phyloP scores from a whole-genome alignment of 2,329 filamentous ascomycete genomes.

The Xylariaceae sp. region DNA sequence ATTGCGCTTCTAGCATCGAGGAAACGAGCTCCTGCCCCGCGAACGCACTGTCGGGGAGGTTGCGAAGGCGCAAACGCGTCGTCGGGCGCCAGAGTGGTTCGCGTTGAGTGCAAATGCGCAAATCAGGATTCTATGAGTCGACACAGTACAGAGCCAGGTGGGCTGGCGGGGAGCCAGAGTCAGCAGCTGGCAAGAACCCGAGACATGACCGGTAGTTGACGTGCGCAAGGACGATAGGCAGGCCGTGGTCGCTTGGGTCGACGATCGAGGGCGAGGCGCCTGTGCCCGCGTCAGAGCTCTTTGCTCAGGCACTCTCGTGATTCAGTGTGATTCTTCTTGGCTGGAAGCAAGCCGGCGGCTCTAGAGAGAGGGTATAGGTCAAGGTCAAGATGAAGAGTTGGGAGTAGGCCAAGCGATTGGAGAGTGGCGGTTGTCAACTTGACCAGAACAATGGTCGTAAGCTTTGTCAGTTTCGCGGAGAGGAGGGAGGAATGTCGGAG shows the following conservation, averaged over 20 bases:
- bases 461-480: conserved; percentile 7
- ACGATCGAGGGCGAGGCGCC: conserved; percentile 35
- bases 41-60: conserved; percentile 19
- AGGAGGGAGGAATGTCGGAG: conserved; percentile 4
- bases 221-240: conserved; percentile 28
- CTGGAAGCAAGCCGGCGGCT: conserved; percentile 3
- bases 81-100: conserved; percentile 28
- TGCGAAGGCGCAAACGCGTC: conserved; percentile 40
- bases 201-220: conserved; percentile 48
- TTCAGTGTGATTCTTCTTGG: conserved; percentile 19
- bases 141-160: conserved; percentile 42
- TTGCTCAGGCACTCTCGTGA: conserved; percentile 31
- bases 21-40: conserved; percentile 25
- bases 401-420: neutral
- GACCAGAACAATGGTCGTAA: conserved; percentile 3
- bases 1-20: conserved; percentile 47
- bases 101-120: conserved; percentile 25
- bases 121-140: conserved; percentile 34
- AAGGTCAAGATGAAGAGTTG: neutral
- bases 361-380: conserved; percentile 31
- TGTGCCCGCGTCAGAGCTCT: conserved; percentile 29
- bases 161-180: conserved; percentile 50
- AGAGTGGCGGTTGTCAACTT: conserved; percentile 7
- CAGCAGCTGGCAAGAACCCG: conserved; percentile 46
- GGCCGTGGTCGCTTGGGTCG: conserved; percentile 31